Percentiles rank a stretch among this genome's conserved stretches.
Conservation (phyloP, 176 grass and related monocot species). For the Coix lacrymajobi region DNA sequence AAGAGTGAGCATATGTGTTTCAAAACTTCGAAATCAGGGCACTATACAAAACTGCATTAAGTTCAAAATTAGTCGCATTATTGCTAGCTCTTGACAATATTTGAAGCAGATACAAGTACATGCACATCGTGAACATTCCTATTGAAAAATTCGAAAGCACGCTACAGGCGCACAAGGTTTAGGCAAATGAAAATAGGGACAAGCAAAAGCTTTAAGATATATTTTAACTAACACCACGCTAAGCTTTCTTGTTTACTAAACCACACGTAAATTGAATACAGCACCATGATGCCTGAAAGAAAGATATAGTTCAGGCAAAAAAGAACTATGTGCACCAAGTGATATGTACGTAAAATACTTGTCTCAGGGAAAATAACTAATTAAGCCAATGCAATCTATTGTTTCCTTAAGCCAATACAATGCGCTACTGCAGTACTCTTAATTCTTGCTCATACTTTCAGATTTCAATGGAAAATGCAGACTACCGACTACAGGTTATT, state of each 20-base stretch:
- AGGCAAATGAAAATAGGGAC: background rate
- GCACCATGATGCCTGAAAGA: background rate
- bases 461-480: background rate
- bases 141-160: conserved; percentile 7
- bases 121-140: background rate
- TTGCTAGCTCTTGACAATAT: background rate
- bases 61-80: background rate
- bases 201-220: background rate
- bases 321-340: background rate
- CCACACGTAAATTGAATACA: background rate
- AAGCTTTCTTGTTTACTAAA: background rate
- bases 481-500: background rate
- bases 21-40: background rate
- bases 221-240: background rate
- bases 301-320: background rate
- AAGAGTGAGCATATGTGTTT: background rate
- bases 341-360: background rate
- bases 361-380: background rate
- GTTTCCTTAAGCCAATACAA: background rate
- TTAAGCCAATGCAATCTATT: background rate
- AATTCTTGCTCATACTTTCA: conserved; percentile 2
- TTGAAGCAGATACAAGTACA: background rate
- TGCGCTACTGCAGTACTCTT: background rate
- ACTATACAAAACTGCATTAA: background rate
- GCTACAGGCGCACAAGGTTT: background rate